These are phyloP conservation scores for Zarea fungicola DNA, from an alignment of 2,329 filamentous ascomycete genomes.

Conservation along the genomic window DNA sequence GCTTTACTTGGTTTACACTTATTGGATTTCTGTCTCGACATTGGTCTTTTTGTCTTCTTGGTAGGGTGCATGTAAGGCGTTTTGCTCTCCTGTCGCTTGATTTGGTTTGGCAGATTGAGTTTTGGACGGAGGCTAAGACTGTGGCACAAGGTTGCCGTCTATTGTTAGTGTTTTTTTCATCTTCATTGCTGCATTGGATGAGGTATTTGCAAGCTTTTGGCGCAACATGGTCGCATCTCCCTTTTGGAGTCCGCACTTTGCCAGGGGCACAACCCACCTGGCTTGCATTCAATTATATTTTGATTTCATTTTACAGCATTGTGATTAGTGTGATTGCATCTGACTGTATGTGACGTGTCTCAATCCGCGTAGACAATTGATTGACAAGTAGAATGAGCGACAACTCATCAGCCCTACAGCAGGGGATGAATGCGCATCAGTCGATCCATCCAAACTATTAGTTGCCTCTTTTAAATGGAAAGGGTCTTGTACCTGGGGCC, in stretches of 20 bases:
- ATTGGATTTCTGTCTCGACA: constrained; percentile 17
- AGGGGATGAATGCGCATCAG: background rate
- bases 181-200: constrained; percentile 1
- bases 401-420: constrained; percentile 3
- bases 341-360: too few species aligned
- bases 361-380: background rate
- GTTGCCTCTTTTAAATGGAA: background rate
- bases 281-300: constrained; percentile 8
- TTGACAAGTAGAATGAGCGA: background rate
- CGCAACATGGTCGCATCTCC: constrained; percentile 6
- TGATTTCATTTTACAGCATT: background rate
- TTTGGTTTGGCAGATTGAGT: constrained; percentile 4
- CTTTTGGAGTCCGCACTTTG: constrained; percentile 6
- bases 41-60: too few species aligned
- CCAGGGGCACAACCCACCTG: constrained; percentile 14
- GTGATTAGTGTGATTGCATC: too few species aligned
- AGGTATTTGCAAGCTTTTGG: constrained; percentile 11
- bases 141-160: constrained; percentile 1
- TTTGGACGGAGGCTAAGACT: constrained; percentile 3
- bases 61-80: constrained; percentile 27
- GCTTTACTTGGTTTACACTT: constrained; percentile 5
- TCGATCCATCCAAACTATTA: background rate
- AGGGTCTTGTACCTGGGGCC: background rate
- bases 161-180: background rate
- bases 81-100: constrained; percentile 16